Evolutionary conservation across 495 filamentous ascomycete genomes (phyloP).

Genomic region (Cryomyces minteri): DNA sequence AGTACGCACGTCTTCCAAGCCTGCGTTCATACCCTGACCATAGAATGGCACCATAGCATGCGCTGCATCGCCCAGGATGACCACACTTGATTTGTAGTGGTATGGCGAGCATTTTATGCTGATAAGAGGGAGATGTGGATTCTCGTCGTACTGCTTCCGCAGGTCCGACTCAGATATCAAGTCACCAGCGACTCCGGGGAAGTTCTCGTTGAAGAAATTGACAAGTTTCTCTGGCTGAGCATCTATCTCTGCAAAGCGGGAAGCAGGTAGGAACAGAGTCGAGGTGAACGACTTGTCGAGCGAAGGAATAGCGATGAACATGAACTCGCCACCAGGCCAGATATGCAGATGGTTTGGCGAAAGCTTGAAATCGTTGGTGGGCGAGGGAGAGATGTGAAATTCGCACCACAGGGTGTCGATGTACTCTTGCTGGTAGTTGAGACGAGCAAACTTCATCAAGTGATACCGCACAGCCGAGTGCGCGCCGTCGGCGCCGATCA

Average conservation of each 20-base stretch:
- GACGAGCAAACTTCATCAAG: conserved; percentile 79
- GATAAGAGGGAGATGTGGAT: conserved; percentile 83
- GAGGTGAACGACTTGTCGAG: conserved; percentile 85
- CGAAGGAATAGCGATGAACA: conserved; percentile 96
- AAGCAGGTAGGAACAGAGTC: conserved; percentile 69
- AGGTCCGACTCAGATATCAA: conserved; percentile 55
- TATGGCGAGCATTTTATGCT: conserved; percentile 81
- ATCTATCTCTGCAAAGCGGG: conserved; percentile 38
- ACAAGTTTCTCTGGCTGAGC: conserved; percentile 34
- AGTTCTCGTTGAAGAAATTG: conserved; percentile 56
- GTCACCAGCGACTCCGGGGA: conserved; percentile 71
- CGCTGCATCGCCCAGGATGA: conserved; percentile 84
- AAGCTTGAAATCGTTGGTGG: conserved; percentile 44
- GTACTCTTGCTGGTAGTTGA: conserved; percentile 88
- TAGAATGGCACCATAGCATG: conserved; percentile 83
- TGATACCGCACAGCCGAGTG: conserved; percentile 81
- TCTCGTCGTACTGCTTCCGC: conserved; percentile 46
- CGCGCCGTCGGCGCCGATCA: conserved; percentile 92
- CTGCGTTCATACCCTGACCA: conserved; percentile 26
- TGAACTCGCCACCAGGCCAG: conserved; percentile 80
- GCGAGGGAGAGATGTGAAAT: conserved; percentile 52
- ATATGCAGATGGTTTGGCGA: conserved; percentile 91
- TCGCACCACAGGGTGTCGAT: conserved; percentile 97
- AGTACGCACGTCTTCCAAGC: conserved; percentile 22
- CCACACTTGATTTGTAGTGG: conserved; percentile 56